Evolutionary conservation across 2,329 filamentous ascomycete genomes (phyloP), one percentile per base, ranked within the genome.

Genomic region (Ophiognomonia clavigignenti-juglandacearum): DNA sequence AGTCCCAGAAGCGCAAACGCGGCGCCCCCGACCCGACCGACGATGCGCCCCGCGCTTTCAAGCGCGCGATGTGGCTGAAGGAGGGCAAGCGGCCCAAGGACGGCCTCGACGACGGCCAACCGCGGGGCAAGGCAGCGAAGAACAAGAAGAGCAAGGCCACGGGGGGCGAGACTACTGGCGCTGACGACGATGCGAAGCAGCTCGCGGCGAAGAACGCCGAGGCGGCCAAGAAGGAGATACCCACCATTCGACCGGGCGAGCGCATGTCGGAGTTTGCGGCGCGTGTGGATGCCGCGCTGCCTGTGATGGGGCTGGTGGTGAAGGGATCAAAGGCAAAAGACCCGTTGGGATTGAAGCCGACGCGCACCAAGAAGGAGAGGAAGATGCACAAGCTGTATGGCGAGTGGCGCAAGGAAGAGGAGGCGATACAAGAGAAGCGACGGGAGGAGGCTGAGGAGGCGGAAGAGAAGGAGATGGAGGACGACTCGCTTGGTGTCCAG

Each of bases 41-140:
- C 63, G 93, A 97, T 67, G 91, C 87, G 1, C 93, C 93, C 0
- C 86, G 88, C 56, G 88, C 86, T 1, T 98, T 98, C 66, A 80
- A 81, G 52, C 83, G 90, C 11, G 70, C 97, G 53, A 93, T 97
- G 86, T 82, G 86, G 27, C 79, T 83, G 55, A 78, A 84, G 34
- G 66, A 72, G 14, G 75, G 80, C n/a, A 83, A 81, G 59, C 78
- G 74, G 51, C 64, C 75, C 9, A 74, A 75, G 5, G 78, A 75
- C 9, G 83, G 85, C 6, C 71, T 95, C 8, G 85, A 95, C 61
- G 80, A 93, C 54, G 87, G 87, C n/a, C 37, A 43, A n/a, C n/a
- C n/a, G 49, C 39, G 52, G 44, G 27, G 2, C 26, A 40, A 36
- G 31, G 46, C 52, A 9, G 47, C 55, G 5, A 62, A 62, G 46